These are phyloP conservation scores for Cladosporium sp. DNA, from an alignment of 2,329 filamentous ascomycete species.

Conservation along the genomic window DNA sequence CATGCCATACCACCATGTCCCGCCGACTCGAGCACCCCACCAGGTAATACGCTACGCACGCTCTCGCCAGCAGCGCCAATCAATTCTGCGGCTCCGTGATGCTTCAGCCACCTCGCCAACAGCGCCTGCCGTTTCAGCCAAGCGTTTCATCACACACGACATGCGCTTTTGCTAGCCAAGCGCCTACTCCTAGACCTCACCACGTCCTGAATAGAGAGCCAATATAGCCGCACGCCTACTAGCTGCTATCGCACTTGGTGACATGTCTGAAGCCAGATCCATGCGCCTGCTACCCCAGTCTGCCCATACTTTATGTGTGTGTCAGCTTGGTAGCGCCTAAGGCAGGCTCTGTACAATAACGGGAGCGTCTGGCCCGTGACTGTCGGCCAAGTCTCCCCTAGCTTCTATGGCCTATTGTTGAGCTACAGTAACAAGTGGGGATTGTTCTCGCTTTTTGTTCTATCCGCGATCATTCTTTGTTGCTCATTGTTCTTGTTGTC, in stretches of 20 bases:
- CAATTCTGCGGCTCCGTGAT: not conserved
- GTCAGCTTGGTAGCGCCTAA: not conserved
- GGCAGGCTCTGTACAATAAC: not conserved
- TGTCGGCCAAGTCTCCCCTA: not conserved
- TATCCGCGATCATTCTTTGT: conserved; percentile 5
- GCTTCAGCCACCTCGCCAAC: conserved; percentile 3
- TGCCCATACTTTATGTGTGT: not conserved
- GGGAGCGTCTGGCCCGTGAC: conserved; percentile 7
- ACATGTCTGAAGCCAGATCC: conserved; percentile 4
- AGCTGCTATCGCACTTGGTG: not conserved
- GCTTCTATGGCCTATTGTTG: not conserved
- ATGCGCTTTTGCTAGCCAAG: not conserved
- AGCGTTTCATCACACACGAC: not conserved
- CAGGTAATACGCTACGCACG: not conserved
- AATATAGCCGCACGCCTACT: not conserved
- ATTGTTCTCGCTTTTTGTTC: not conserved
- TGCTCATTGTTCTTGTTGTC: not conserved
- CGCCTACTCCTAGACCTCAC: not conserved
- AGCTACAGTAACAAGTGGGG: not conserved
- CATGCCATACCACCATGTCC: not conserved
- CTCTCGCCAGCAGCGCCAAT: not conserved
- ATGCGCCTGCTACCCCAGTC: conserved; percentile 1
- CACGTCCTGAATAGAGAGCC: not conserved
- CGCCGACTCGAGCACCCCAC: not conserved
- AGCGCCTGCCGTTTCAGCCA: conserved; percentile 9